phyloP scores from a whole-genome alignment of 768 basidiomycete species.

The Amyloporia xantha region DNA sequence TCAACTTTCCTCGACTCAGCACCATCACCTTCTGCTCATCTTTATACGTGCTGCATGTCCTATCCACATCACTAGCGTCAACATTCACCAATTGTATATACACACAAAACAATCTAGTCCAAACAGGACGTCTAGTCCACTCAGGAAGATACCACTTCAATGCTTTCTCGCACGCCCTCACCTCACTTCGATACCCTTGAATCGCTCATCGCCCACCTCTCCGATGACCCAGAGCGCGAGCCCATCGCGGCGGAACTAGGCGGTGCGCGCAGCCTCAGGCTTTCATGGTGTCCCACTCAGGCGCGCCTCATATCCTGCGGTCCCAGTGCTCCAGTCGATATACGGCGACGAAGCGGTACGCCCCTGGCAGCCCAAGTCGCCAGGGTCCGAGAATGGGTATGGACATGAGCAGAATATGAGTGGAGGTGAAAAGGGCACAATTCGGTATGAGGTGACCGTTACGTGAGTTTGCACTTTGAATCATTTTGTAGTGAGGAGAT shows the following conservation, averaged over 20 bases:
- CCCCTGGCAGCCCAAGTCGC: conserved; percentile 35
- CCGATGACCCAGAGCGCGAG: conserved; percentile 32
- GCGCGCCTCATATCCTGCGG: conserved; percentile 6
- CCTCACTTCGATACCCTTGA: conserved; percentile 1
- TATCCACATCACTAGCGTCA: too few relatives aligned
- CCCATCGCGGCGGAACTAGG: conserved; percentile 41
- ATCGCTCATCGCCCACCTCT: conserved; percentile 14
- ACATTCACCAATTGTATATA: too few relatives aligned
- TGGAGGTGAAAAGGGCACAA: conserved; percentile 24
- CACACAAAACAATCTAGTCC: too few relatives aligned
- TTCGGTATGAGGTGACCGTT: conserved; percentile 61
- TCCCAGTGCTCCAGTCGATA: conserved; percentile 70
- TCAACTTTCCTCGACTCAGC: too few relatives aligned
- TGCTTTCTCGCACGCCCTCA: conserved; percentile 1
- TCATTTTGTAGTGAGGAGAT: background rate
- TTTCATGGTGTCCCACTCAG: conserved; percentile 9
- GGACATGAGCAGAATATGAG: background rate
- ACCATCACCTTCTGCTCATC: too few relatives aligned
- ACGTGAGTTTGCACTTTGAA: conserved; percentile 42
- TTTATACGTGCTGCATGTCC: too few relatives aligned
- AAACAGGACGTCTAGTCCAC: too few relatives aligned
- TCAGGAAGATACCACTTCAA: too few relatives aligned
- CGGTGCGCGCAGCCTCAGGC: conserved; percentile 28
- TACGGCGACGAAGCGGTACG: conserved; percentile 65
- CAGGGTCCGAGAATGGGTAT: conserved; percentile 9